phyloP scores from a whole-genome alignment of 108 stramenopile genomes.

The Fistulifera pelliculosa region DNA sequence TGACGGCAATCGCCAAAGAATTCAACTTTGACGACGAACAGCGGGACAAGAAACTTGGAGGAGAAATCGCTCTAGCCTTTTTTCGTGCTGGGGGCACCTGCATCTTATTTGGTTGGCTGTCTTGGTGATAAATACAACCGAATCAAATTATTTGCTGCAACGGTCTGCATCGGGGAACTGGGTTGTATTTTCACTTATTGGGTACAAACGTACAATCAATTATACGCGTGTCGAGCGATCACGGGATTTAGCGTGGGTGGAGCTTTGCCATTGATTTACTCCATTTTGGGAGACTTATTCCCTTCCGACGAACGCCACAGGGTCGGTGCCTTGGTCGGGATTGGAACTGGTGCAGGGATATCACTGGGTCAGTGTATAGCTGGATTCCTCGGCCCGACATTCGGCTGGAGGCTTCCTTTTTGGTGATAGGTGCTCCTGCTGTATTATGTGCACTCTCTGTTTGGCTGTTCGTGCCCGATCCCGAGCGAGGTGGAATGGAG shows the following conservation, averaged over 20 bases:
- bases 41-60: constrained; percentile 76
- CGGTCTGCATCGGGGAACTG: constrained; percentile 72
- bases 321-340: constrained; percentile 57
- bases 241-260: constrained; percentile 79
- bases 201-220: constrained; percentile 43
- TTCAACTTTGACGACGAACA: constrained; percentile 62
- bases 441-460: constrained; percentile 56
- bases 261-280: constrained; percentile 76
- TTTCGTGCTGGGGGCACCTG: constrained; percentile 70
- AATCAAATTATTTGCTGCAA: constrained; percentile 46
- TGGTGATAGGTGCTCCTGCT: constrained; percentile 62
- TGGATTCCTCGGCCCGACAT: constrained; percentile 66
- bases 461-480: constrained; percentile 50
- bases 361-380: constrained; percentile 63
- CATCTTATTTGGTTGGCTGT: constrained; percentile 55
- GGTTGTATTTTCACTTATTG: constrained; percentile 71
- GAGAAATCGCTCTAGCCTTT: constrained; percentile 75
- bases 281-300: constrained; percentile 73
- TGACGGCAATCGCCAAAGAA: constrained; percentile 68
- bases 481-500: constrained; percentile 63
- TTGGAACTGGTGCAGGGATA: constrained; percentile 65
- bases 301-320: constrained; percentile 46
- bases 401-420: constrained; percentile 80
- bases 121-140: constrained; percentile 32
- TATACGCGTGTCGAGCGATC: constrained; percentile 67